phyloP scores from a whole-genome alignment of 2,329 filamentous ascomycete species.

The Colletotrichum musicola region DNA sequence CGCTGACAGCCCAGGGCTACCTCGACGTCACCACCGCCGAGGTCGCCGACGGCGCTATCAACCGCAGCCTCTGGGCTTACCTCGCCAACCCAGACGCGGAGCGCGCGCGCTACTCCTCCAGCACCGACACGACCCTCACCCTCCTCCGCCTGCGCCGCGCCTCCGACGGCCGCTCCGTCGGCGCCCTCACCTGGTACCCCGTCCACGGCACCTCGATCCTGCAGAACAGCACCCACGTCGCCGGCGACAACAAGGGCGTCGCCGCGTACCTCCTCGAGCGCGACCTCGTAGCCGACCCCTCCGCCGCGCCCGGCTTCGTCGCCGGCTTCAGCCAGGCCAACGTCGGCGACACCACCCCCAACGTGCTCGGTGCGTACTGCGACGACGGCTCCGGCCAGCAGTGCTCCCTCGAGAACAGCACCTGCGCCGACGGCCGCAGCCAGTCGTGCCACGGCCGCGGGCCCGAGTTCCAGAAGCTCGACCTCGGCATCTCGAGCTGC shows the following conservation, averaged over 20 bases:
- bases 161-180: slow-evolving; percentile 81
- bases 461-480: slow-evolving; percentile 74
- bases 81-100: slow-evolving; percentile 86
- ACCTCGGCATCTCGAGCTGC: slow-evolving; percentile 79
- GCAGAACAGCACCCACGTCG: slow-evolving; percentile 90
- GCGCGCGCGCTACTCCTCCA: slow-evolving; percentile 73
- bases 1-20: slow-evolving; percentile 63
- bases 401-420: slow-evolving; percentile 85
- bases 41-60: slow-evolving; percentile 84
- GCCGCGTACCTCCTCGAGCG: slow-evolving; percentile 88
- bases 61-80: slow-evolving; percentile 90
- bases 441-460: slow-evolving; percentile 81
- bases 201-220: slow-evolving; percentile 93
- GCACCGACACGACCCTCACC: slow-evolving; percentile 73
- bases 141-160: slow-evolving; percentile 82
- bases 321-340: slow-evolving; percentile 94
- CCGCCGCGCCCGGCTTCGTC: slow-evolving; percentile 77
- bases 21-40: slow-evolving; percentile 78
- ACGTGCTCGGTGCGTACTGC: slow-evolving; percentile 88
- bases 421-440: slow-evolving; percentile 78
- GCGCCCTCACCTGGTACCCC: slow-evolving; percentile 90
- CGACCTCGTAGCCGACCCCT: slow-evolving; percentile 66
- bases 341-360: slow-evolving; percentile 91
- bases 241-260: slow-evolving; percentile 97
- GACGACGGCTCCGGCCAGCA: slow-evolving; percentile 82